A percentile compares a stretch with the other conserved stretches of the same genome.
phyloP scores from a whole-genome alignment of 2,329 filamentous ascomycete genomes.

The Diaporthe amygdali region DNA sequence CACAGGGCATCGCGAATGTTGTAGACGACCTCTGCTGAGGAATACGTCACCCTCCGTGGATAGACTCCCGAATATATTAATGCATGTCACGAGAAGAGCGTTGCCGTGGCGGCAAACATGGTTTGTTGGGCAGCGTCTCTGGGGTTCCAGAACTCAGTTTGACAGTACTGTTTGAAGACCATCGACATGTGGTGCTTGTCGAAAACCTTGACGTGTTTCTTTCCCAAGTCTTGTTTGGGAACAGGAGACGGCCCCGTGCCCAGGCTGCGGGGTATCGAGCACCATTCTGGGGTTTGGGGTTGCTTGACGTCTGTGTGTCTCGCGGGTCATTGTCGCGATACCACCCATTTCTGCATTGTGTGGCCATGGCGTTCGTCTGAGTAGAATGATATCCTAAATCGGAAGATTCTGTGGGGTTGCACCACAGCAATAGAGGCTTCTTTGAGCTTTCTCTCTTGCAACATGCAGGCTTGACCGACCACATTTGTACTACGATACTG shows the following conservation, averaged over 20 bases:
- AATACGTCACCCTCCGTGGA: neutral
- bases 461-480: neutral
- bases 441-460: neutral
- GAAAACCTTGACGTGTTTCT: neutral
- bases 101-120: neutral
- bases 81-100: neutral
- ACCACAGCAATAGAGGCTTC: neutral
- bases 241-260: neutral
- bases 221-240: neutral
- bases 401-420: neutral
- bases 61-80: neutral
- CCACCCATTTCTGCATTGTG: neutral
- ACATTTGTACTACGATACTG: neutral
- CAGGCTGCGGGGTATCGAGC: neutral
- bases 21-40: neutral
- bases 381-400: no score
- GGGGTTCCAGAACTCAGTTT: neutral
- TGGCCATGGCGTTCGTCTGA: neutral
- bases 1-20: neutral
- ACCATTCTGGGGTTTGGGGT: neutral
- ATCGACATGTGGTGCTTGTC: neutral
- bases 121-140: neutral
- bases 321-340: neutral
- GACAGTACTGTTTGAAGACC: neutral
- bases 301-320: neutral